phyloP scores from a whole-genome alignment of 78 protist genomes.

The Isochrysis galbana region DNA sequence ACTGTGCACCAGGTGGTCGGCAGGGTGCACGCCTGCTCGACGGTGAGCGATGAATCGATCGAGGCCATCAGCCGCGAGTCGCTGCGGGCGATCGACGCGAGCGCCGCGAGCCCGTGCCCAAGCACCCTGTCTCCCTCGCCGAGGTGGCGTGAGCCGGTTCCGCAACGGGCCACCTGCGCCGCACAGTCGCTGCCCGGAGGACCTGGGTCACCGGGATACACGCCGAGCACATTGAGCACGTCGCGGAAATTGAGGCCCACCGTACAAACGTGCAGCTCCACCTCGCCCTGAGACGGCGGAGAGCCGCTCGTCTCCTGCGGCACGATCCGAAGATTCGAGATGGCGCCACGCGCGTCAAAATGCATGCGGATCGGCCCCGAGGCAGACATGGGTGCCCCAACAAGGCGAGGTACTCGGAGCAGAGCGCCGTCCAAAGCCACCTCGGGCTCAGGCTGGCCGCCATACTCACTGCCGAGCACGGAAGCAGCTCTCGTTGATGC shows the following conservation, averaged over 20 bases:
- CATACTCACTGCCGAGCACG: background rate
- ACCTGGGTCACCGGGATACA: background rate
- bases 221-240: conserved; percentile 6
- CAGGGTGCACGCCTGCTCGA: background rate
- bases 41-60: background rate
- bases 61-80: background rate
- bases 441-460: background rate
- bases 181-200: background rate
- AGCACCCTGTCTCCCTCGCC: background rate
- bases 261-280: background rate
- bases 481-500: background rate
- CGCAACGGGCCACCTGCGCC: background rate
- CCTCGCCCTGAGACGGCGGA: background rate
- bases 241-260: conserved; percentile 24
- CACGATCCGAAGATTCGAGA: background rate
- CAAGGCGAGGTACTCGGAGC: background rate
- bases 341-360: background rate
- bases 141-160: background rate
- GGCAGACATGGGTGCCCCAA: background rate
- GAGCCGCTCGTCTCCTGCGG: background rate
- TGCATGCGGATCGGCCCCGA: background rate
- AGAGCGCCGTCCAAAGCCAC: background rate
- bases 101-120: background rate
- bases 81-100: background rate
- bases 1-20: background rate